Evolutionary conservation across 2,329 filamentous ascomycete species (phyloP).

Genomic region (Bipolaris oryzae): DNA sequence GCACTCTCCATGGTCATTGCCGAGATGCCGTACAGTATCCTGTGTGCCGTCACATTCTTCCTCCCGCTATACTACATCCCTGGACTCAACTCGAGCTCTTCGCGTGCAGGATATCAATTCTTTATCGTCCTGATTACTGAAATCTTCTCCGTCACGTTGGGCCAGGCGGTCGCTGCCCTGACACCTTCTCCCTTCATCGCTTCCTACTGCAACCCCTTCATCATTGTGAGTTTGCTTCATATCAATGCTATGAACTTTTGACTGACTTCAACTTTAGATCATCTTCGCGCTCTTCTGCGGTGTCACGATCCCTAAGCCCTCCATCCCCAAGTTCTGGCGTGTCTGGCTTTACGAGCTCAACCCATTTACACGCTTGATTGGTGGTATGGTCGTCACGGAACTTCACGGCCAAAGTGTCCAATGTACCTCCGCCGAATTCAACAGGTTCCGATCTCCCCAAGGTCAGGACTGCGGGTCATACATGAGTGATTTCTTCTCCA

Average conservation of each 20-base stretch:
- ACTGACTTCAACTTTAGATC: conserved; percentile 64
- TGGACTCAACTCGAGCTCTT: conserved; percentile 67
- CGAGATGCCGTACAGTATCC: conserved; percentile 81
- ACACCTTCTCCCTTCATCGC: conserved; percentile 81
- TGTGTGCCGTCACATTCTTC: conserved; percentile 83
- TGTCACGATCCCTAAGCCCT: conserved; percentile 77
- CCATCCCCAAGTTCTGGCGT: conserved; percentile 80
- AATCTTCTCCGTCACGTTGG: conserved; percentile 81
- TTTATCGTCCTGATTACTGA: conserved; percentile 84
- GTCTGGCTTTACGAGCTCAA: conserved; percentile 82
- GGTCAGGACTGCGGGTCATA: conserved; percentile 76
- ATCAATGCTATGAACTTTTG: not conserved
- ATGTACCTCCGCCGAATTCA: conserved; percentile 68
- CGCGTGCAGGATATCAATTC: conserved; percentile 83
- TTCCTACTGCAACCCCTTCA: conserved; percentile 72
- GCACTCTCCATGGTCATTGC: conserved; percentile 77
- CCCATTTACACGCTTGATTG: conserved; percentile 81
- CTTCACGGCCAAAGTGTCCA: conserved; percentile 68
- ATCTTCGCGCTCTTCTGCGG: conserved; percentile 86
- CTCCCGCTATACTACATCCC: conserved; percentile 85
- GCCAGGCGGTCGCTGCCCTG: conserved; percentile 72
- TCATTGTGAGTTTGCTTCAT: conserved; percentile 18
- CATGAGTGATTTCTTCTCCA: conserved; percentile 72
- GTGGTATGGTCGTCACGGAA: conserved; percentile 79
- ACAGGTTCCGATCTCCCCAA: conserved; percentile 68